Percentiles rank a stretch among this genome's conserved stretches.
Conservation (phyloP, 1,139 yeast species). For the Yamadazyma friedrichii region DNA sequence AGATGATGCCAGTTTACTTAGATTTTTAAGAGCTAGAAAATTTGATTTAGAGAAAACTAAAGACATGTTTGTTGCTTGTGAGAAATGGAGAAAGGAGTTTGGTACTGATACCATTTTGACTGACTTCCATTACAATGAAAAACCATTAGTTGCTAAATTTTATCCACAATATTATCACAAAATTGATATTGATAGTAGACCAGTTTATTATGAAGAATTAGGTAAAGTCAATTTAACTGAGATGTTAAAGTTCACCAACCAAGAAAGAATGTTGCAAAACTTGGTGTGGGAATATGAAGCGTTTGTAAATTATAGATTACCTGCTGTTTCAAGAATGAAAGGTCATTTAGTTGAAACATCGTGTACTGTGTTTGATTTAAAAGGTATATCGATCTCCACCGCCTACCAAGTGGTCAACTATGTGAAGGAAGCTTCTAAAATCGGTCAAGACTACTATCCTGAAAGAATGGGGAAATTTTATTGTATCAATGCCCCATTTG, state of each 20-base stretch:
- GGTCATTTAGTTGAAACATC: slow-evolving; percentile 88
- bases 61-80: slow-evolving; percentile 84
- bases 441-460: slow-evolving; percentile 97
- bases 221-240: slow-evolving; percentile 87
- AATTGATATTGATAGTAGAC: slow-evolving; percentile 95
- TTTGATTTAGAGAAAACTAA: slow-evolving; percentile 79
- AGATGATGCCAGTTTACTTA: slow-evolving; percentile 82
- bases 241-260: slow-evolving; percentile 91
- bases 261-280: slow-evolving; percentile 94
- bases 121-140: slow-evolving; percentile 89
- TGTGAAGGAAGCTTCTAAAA: slow-evolving; percentile 87
- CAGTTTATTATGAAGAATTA: slow-evolving; percentile 89
- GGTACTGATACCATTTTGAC: slow-evolving; percentile 83
- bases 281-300: slow-evolving; percentile 98
- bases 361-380: slow-evolving; percentile 91
- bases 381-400: slow-evolving; percentile 83
- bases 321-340: slow-evolving; percentile 88
- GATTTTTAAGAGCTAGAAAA: slow-evolving; percentile 94
- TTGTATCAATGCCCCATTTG: slow-evolving; percentile 95
- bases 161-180: slow-evolving; percentile 98
- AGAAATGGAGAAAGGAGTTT: slow-evolving; percentile 84
- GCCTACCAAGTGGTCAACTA: slow-evolving; percentile 85
- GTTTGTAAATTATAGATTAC: slow-evolving; percentile 77
- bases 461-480: slow-evolving; percentile 99
- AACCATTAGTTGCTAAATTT: slow-evolving; percentile 81